These are phyloP conservation scores for Solioccasus polychromus DNA, from an alignment of 768 basidiomycete species.

Conservation along the genomic window DNA sequence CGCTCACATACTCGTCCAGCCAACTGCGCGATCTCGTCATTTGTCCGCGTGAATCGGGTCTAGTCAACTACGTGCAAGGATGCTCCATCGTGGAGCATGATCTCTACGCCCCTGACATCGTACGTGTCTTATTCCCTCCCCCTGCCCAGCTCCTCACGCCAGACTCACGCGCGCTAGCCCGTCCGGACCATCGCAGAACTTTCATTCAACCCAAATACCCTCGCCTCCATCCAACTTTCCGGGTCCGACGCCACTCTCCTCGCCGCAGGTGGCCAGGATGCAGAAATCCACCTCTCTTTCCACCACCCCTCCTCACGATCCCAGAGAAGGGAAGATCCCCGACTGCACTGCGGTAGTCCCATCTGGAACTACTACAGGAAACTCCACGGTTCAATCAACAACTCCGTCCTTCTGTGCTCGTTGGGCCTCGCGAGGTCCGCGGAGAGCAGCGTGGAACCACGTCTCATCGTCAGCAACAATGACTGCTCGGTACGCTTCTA, in stretches of 20 bases:
- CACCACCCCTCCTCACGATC: slow-evolving; percentile 31
- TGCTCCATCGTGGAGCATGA: slow-evolving; percentile 61
- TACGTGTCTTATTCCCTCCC: slow-evolving; percentile 31
- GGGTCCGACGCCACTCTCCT: slow-evolving; percentile 55
- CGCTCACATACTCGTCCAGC: slow-evolving; percentile 33
- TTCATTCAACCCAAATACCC: slow-evolving; percentile 59
- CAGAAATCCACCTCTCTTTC: slow-evolving; percentile 66
- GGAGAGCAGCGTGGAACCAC: slow-evolving; percentile 67
- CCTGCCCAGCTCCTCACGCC: slow-evolving; percentile 13
- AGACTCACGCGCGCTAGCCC: slow-evolving; percentile 30
- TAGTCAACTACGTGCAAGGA: slow-evolving; percentile 60
- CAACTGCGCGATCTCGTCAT: slow-evolving; percentile 79
- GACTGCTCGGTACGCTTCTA: slow-evolving; percentile 80
- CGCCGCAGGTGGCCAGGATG: slow-evolving; percentile 74
- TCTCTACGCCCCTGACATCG: slow-evolving; percentile 44
- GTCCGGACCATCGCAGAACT: slow-evolving; percentile 52
- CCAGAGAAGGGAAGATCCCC: slow-evolving; percentile 15
- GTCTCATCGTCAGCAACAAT: slow-evolving; percentile 84
- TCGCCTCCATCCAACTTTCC: slow-evolving; percentile 53
- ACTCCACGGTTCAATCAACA: slow-evolving; percentile 75
- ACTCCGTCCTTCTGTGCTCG: slow-evolving; percentile 68
- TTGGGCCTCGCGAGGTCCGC: slow-evolving; percentile 57
- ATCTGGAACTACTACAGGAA: slow-evolving; percentile 55
- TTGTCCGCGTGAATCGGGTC: slow-evolving; percentile 63
- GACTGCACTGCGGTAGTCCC: slow-evolving; percentile 6